A percentile compares a stretch with the other conserved stretches of the same genome.
Evolutionary conservation across 768 basidiomycete genomes (phyloP).

Genomic region (Hirschioporus abietinus): DNA sequence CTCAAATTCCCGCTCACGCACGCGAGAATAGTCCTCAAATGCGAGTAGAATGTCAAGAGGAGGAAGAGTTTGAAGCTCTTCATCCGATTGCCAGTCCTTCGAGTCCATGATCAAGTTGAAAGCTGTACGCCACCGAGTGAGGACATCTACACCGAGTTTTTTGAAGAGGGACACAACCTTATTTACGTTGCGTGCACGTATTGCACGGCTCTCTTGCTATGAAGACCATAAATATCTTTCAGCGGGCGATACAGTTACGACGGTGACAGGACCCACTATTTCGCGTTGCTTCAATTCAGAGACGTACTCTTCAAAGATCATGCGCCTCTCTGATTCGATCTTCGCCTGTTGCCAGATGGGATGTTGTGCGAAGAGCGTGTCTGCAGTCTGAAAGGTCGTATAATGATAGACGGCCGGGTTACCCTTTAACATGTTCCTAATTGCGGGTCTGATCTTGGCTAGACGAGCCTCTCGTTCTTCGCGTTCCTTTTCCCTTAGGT

Average conservation of each 20-base stretch:
- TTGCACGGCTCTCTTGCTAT: slow-evolving; percentile 75
- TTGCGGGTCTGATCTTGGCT: slow-evolving; percentile 78
- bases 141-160: slow-evolving; percentile 81
- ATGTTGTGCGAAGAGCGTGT: slow-evolving; percentile 79
- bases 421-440: slow-evolving; percentile 81
- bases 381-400: slow-evolving; percentile 85
- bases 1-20: slow-evolving; percentile 87
- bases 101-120: slow-evolving; percentile 72
- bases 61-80: slow-evolving; percentile 76
- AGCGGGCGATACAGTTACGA: slow-evolving; percentile 5
- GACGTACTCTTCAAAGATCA: slow-evolving; percentile 92
- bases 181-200: slow-evolving; percentile 72
- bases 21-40: slow-evolving; percentile 90
- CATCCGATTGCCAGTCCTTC: slow-evolving; percentile 71
- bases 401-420: slow-evolving; percentile 89
- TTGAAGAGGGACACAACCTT: slow-evolving; percentile 86
- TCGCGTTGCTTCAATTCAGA: slow-evolving; percentile 81
- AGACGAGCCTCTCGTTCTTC: slow-evolving; percentile 83
- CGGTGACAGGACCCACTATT: slow-evolving; percentile 52
- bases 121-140: slow-evolving; percentile 90
- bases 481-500: slow-evolving; percentile 72
- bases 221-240: slow-evolving; percentile 9
- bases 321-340: slow-evolving; percentile 77
- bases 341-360: slow-evolving; percentile 88
- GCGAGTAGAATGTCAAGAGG: slow-evolving; percentile 88